Evolutionary conservation across 139 green algal species (phyloP).

Genomic region (Mesotaenium endlicherianum): DNA sequence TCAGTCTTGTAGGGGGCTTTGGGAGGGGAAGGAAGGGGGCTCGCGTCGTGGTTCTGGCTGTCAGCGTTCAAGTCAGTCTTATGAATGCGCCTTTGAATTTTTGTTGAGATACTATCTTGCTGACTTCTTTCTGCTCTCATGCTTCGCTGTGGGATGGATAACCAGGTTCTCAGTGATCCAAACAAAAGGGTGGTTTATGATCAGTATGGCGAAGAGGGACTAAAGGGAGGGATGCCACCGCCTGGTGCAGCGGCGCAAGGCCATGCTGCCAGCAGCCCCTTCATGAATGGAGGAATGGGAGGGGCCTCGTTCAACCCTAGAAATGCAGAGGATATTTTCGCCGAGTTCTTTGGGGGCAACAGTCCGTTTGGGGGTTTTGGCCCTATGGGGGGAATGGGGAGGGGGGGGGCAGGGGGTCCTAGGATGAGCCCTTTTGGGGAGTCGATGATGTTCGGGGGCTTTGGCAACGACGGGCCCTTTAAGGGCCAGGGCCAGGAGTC

Average conservation of each 20-base stretch:
- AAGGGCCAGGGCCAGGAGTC: neutral
- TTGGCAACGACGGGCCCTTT: conserved; percentile 6
- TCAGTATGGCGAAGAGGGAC: conserved; percentile 55
- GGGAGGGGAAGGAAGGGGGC: too few relatives aligned
- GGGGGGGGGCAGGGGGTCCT: neutral
- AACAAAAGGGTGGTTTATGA: conserved; percentile 56
- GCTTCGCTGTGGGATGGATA: too few relatives aligned
- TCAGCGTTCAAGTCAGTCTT: too few relatives aligned
- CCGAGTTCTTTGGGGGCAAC: conserved; percentile 52
- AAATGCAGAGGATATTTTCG: conserved; percentile 54
- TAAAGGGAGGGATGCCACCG: conserved; percentile 50
- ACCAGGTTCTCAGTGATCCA: conserved; percentile 59
- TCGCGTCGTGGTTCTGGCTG: too few relatives aligned
- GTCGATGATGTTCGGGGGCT: conserved; percentile 36
- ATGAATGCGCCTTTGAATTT: neutral
- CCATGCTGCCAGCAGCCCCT: neutral
- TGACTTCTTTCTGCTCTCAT: too few relatives aligned
- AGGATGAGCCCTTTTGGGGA: neutral
- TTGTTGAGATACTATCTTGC: too few relatives aligned
- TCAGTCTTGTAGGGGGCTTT: too few relatives aligned
- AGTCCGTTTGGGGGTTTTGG: conserved; percentile 39
- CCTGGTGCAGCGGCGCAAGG: conserved; percentile 10
- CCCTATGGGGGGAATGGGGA: conserved; percentile 21
- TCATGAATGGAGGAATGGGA: conserved; percentile 17
- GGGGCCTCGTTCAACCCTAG: conserved; percentile 30